Percentiles rank a stretch among this genome's conserved stretches.
phyloP scores from a whole-genome alignment of 129 eudicot genomes.

The Lactuca saligna region DNA sequence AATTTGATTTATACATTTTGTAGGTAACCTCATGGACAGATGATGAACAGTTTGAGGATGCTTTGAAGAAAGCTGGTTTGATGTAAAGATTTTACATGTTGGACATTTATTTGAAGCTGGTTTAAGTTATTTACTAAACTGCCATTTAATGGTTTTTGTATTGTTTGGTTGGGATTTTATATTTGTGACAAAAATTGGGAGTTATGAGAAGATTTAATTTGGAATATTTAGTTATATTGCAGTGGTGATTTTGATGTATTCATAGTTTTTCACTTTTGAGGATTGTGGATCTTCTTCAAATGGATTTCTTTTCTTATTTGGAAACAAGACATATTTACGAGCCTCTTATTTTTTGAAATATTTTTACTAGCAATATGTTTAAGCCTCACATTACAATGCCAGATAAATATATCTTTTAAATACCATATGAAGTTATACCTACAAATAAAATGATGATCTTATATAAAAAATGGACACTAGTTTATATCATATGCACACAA shows the following conservation, averaged over 20 bases:
- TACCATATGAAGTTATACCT: not conserved
- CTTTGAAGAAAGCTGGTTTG: slow-evolving; percentile 69
- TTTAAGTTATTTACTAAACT: too few relatives aligned
- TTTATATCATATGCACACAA: slow-evolving; percentile 14
- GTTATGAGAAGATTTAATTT: not conserved
- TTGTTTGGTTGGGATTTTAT: not conserved
- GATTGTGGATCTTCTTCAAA: not conserved
- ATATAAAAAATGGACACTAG: not conserved
- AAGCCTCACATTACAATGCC: slow-evolving; percentile 1
- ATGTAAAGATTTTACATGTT: slow-evolving; percentile 19
- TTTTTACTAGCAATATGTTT: not conserved
- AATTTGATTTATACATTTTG: slow-evolving; percentile 2
- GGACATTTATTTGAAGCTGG: not conserved
- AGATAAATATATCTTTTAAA: not conserved
- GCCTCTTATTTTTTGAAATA: not conserved
- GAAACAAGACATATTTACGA: too few relatives aligned
- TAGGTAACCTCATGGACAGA: slow-evolving; percentile 68
- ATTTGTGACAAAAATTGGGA: not conserved
- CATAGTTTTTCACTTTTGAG: not conserved
- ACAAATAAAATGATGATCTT: not conserved
- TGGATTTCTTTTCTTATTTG: too few relatives aligned
- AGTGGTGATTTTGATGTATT: too few relatives aligned
- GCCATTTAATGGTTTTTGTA: not conserved
- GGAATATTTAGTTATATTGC: not conserved
- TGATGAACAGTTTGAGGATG: slow-evolving; percentile 55